Base-by-base conservation (phyloP, 2,329 filamentous ascomycete genomes). In the Lachnum nothofagi region DNA sequence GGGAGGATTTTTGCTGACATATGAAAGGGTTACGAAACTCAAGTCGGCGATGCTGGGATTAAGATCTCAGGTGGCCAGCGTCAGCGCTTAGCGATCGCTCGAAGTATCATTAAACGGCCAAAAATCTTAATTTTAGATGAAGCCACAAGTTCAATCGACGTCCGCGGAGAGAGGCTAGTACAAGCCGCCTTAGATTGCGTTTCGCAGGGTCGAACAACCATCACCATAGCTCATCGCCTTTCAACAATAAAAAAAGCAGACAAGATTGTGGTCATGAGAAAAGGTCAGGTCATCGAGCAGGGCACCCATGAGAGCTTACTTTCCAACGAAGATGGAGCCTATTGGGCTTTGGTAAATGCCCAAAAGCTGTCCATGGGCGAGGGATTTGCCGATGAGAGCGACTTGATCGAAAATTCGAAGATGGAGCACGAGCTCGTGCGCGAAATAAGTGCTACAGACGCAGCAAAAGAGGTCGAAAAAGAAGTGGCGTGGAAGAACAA, bases 1-100 rank as follows among this genome's bases (percentile, higher is more conserved):
- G 16, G 6, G 7, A n/a, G 2, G 23, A 34, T 37, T 9, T 25
- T 17, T 27, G 22, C 44, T 52, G 37, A 60, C 20, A 46, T 25
- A 20, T 25, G 10, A 6, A 23, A 86, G 70, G 79, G 81, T 1
- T 91, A 91, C 61, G 76, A 85, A 4, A 89, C 88, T 0, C 68
- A 78, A 7, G 87, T 93, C 1, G 88, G 88, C 1, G 87, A 91
- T 61, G 78, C 78, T 23, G 88, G 88, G 4, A 83, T 85, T 41
- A 88, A 87, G 63, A 71, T 94, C 1, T 89, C 85, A 9, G 86
- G 88, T 12, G 88, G 88, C 0, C 88, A 94, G 63, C 77, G 86
- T 9, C 88, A 93, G 63, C 77, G 88, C 2, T 76, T 93, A 8
- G 85, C 86, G 2, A 90, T 49, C 81, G 84, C 1, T 1, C 75